Percentiles rank a stretch among this genome's conserved stretches.
Conservation (phyloP, 345 rosid genomes). For the Capsella bursapastoris region DNA sequence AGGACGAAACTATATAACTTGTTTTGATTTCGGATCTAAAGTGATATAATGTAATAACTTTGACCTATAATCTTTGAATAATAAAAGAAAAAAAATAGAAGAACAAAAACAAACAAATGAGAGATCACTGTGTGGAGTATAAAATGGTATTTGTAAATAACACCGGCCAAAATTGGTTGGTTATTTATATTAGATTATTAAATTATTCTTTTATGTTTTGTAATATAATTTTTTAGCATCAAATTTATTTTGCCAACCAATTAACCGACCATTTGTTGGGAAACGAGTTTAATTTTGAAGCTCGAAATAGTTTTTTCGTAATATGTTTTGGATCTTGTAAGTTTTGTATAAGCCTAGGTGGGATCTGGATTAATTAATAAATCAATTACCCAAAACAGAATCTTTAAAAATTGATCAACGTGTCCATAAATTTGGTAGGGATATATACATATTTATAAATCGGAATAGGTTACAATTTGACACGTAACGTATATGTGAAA, state of each 20-base stretch:
- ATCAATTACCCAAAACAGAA: neutral
- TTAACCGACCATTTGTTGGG: constrained; percentile 24
- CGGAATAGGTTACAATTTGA: constrained; percentile 1
- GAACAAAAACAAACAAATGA: constrained; percentile 17
- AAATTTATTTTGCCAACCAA: neutral
- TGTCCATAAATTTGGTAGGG: constrained; percentile 21
- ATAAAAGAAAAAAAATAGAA: neutral
- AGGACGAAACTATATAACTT: no score
- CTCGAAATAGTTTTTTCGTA: neutral
- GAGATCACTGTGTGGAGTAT: neutral
- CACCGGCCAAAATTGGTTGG: constrained; percentile 20
- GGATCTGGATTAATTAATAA: constrained; percentile 19
- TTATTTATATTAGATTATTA: constrained; percentile 5
- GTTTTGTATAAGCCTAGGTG: constrained; percentile 25
- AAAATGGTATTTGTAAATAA: constrained; percentile 9
- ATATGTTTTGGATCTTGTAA: constrained; percentile 26
- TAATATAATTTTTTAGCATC: neutral
- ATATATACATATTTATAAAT: neutral
- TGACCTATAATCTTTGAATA: no score
- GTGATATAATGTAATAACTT: no score
- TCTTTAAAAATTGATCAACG: constrained; percentile 20
- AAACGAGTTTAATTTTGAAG: neutral
- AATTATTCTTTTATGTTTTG: neutral
- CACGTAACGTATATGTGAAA: constrained; percentile 10
- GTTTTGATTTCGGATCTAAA: no score